Percentiles rank a stretch among this genome's conserved stretches.
Conservation (phyloP, 495 filamentous ascomycete genomes). For the Penicillium roqueforti region DNA sequence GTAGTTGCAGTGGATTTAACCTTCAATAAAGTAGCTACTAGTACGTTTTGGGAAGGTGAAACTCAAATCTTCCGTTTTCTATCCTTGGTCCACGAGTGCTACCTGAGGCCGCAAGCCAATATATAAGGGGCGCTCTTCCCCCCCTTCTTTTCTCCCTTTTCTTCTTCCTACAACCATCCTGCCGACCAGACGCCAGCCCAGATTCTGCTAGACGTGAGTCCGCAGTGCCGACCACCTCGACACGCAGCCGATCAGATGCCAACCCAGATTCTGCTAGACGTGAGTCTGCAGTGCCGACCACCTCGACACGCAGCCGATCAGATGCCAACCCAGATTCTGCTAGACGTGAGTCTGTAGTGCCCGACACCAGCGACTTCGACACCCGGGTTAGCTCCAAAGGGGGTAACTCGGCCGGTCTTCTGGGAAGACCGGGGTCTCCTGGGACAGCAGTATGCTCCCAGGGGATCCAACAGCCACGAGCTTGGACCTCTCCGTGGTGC, state of each 20-base stretch:
- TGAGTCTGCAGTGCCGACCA: no score
- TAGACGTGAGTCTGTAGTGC: not conserved
- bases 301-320: no score
- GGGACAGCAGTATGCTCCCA: not conserved
- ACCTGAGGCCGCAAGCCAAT: not conserved
- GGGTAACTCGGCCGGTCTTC: not conserved
- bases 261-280: no score
- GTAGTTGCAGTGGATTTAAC: no score
- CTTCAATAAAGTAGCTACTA: not conserved
- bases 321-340: not conserved
- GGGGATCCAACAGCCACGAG: not conserved
- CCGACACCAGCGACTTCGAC: not conserved
- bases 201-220: no score
- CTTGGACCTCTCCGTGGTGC: not conserved
- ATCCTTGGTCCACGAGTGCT: not conserved
- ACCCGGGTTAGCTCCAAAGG: no score
- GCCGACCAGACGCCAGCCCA: no score
- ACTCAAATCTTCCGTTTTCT: not conserved
- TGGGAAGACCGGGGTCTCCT: not conserved
- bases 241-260: no score
- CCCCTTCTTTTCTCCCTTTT: not conserved
- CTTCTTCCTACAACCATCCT: not conserved
- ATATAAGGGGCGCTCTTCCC: not conserved
- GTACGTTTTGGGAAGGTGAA: not conserved
- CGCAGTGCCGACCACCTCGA: no score